These are phyloP conservation scores for Metarhizium album DNA, from an alignment of 2,329 filamentous ascomycete species.

Conservation along the genomic window DNA sequence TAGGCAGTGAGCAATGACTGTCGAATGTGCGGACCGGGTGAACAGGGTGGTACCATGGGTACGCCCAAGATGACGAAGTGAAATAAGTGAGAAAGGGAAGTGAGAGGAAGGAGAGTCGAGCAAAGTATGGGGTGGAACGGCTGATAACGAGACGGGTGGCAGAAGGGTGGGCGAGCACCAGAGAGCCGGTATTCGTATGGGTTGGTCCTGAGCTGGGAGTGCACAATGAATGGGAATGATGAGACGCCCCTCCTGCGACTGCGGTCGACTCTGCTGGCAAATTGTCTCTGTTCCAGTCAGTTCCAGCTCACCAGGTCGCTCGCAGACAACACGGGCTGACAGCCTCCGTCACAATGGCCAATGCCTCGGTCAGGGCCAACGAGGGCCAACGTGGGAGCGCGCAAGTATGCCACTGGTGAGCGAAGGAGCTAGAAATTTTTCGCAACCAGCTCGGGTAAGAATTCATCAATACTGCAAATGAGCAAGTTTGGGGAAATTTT, in stretches of 20 bases:
- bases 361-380: background rate
- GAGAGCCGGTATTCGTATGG: slow-evolving; percentile 6
- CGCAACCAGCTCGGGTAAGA: background rate
- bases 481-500: background rate
- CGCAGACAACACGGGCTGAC: slow-evolving; percentile 2
- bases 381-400: background rate
- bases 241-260: slow-evolving; percentile 8
- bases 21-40: background rate
- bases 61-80: background rate
- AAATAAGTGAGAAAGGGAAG: background rate
- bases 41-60: background rate
- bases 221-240: slow-evolving; percentile 3
- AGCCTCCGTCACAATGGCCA: background rate
- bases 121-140: background rate
- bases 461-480: background rate
- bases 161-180: slow-evolving; percentile 6
- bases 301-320: slow-evolving; percentile 13
- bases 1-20: background rate
- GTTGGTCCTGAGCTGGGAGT: slow-evolving; percentile 8
- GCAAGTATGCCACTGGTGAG: background rate
- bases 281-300: slow-evolving; percentile 12
- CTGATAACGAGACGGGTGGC: slow-evolving; percentile 6
- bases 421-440: background rate
- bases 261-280: no score
- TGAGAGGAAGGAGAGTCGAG: background rate